These are phyloP conservation scores for Curvularia lunata DNA, from an alignment of 2,329 filamentous ascomycete genomes.

Conservation along the genomic window DNA sequence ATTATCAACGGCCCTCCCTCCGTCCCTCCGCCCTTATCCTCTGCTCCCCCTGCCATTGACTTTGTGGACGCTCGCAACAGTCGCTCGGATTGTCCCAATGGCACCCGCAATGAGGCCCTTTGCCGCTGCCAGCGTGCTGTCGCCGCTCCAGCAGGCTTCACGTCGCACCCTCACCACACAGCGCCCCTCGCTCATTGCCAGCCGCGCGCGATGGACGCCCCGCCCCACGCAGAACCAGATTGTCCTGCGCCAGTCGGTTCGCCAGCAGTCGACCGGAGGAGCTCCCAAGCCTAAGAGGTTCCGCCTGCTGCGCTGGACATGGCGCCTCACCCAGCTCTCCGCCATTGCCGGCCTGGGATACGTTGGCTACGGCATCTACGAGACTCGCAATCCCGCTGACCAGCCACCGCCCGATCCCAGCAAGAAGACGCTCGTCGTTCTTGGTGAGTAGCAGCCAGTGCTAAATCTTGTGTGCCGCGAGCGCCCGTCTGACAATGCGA, in stretches of 20 bases:
- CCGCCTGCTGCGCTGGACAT: constrained; percentile 77
- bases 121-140: constrained; percentile 37
- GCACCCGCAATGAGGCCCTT: constrained; percentile 47
- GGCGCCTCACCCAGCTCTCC: constrained; percentile 81
- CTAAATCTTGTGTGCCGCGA: background rate
- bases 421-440: constrained; percentile 96
- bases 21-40: constrained; percentile 14
- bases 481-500: constrained; percentile 19
- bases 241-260: constrained; percentile 45
- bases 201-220: constrained; percentile 44
- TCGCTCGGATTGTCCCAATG: constrained; percentile 33
- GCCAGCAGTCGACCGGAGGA: constrained; percentile 43
- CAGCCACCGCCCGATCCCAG: constrained; percentile 79
- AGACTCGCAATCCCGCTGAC: constrained; percentile 78
- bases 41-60: constrained; percentile 17
- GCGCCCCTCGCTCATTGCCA: constrained; percentile 44
- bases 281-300: constrained; percentile 55
- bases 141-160: constrained; percentile 44
- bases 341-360: constrained; percentile 72
- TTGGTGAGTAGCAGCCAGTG: constrained; percentile 67
- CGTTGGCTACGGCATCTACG: constrained; percentile 81
- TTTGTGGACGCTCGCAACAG: constrained; percentile 16
- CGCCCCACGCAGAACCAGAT: constrained; percentile 45
- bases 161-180: constrained; percentile 45
- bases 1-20: constrained; percentile 20